Conservation (phyloP, 768 basidiomycete genomes). For the Royoungia palumana region DNA sequence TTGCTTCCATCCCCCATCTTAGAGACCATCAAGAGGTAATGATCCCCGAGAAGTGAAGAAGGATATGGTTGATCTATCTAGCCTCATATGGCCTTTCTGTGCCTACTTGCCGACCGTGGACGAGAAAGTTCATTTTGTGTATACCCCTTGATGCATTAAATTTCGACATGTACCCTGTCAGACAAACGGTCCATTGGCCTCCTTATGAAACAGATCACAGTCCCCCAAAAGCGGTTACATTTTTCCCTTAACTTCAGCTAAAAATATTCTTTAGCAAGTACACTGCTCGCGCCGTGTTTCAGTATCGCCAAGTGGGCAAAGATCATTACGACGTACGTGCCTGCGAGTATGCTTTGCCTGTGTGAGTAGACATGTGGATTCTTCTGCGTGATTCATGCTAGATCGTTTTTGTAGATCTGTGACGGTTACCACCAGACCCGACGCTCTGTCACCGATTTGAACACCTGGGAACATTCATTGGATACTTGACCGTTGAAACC, state of each 20-base stretch:
- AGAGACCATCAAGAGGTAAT: constrained; percentile 17
- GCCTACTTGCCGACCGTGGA: not conserved
- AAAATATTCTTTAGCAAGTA: not conserved
- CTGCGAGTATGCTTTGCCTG: not conserved
- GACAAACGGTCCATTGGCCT: not conserved
- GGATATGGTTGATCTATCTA: constrained; percentile 6
- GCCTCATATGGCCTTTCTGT: constrained; percentile 6
- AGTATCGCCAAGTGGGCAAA: not conserved
- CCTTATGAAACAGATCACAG: not conserved
- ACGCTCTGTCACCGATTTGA: too few relatives aligned
- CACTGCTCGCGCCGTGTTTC: too few relatives aligned
- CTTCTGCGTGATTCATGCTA: too few relatives aligned
- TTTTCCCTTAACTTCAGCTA: not conserved
- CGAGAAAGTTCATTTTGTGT: constrained; percentile 2
- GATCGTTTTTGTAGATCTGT: too few relatives aligned
- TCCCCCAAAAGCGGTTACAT: constrained; percentile 2
- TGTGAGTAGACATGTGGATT: not conserved
- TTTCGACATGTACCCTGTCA: not conserved
- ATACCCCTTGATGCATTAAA: constrained; percentile 2
- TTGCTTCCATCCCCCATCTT: constrained; percentile 2
- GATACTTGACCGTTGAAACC: too few relatives aligned
- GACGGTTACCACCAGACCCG: too few relatives aligned
- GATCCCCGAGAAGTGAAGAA: constrained; percentile 8
- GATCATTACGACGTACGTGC: not conserved
- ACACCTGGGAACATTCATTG: too few relatives aligned